Base-by-base conservation (phyloP, 2,329 filamentous ascomycete species). In the Hymenoscyphus fraxineus region DNA sequence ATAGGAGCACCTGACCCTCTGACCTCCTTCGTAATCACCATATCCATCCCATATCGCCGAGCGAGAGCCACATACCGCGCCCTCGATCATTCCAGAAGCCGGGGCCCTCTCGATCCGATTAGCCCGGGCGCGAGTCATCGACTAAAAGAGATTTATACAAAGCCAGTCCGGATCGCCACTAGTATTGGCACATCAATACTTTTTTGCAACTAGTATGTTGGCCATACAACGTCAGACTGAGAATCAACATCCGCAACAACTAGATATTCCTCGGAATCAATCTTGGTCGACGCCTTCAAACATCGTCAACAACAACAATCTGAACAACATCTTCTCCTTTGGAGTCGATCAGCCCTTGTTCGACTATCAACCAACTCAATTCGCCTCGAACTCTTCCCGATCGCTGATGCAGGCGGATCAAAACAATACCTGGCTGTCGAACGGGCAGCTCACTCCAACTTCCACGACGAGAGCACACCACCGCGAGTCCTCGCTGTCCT, bases 401-500 rank as follows among this genome's bases (percentile, higher is more conserved):
- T 15, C 64, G 64, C 71, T 72, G 67, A 75, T 76, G 74, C 73
- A 69, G 65, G 65, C 70, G 31, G 71, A 73, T 38, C 69, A 71
- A 40, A 59, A 69, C 7, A 70, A 60, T 47, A 73, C 68, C 61
- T 74, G 70, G 71, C 67, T 71, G 44, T 69, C 71, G n/a, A 71
- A 73, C 69, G 72, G 71, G 59, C 73, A 75, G 68, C 66, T 74
- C 56, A 75, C 74, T 6, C 73, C 74, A n/a, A 72, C 70, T 38
- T 75, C 74, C 19, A 68, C 69, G 15, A 71, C 71, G 19, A 70
- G 72, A 66, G 63, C 66, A 22, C 58, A 88, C 70, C 80, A 88
- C 57, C 82, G 85, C 69, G 85, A 88, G 68, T 84, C 85, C 1
- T 88, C 85, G 6, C 76, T 86, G 44, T 88, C 85, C 0, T 88